Conservation (phyloP, 2,329 filamentous ascomycete genomes). For the Aspergillus caelatus region DNA sequence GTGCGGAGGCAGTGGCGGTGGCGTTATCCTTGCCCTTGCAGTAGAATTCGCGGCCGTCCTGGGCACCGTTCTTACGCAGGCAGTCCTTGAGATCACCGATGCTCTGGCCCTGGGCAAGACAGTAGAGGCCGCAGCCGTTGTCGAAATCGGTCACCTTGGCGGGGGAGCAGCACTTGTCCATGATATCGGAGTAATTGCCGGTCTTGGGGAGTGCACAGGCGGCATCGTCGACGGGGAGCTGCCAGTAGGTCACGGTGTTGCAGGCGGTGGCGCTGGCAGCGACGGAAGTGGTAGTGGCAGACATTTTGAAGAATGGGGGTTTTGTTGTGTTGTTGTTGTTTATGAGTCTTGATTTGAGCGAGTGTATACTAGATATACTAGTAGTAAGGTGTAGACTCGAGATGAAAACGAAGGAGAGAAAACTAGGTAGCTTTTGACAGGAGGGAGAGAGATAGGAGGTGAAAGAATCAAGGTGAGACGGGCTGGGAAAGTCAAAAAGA, state of each 20-base stretch:
- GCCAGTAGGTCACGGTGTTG: conserved; percentile 39
- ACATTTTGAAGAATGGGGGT: conserved; percentile 19
- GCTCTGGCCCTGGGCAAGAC: conserved; percentile 47
- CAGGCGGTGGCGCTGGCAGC: conserved; percentile 15
- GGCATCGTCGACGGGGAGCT: conserved; percentile 49
- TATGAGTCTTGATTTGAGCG: background rate
- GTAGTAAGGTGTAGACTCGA: background rate
- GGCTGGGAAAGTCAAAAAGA: background rate
- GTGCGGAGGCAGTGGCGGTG: conserved; percentile 28
- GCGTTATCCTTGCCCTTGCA: conserved; percentile 44
- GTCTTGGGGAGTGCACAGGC: conserved; percentile 49
- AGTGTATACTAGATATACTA: background rate
- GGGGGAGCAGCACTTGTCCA: conserved; percentile 50
- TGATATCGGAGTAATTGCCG: conserved; percentile 47
- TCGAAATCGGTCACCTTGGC: conserved; percentile 52
- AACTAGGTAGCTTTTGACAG: no score
- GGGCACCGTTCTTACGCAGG: conserved; percentile 44
- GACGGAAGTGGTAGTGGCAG: conserved; percentile 26
- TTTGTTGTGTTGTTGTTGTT: background rate
- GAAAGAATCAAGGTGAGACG: background rate
- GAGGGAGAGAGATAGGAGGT: background rate
- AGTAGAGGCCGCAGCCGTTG: conserved; percentile 55
- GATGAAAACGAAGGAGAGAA: background rate
- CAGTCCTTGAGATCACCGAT: conserved; percentile 43
- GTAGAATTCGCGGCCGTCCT: conserved; percentile 43